Base-by-base conservation (phyloP, 2,329 filamentous ascomycete species). In the Colletotrichum graminicola region DNA sequence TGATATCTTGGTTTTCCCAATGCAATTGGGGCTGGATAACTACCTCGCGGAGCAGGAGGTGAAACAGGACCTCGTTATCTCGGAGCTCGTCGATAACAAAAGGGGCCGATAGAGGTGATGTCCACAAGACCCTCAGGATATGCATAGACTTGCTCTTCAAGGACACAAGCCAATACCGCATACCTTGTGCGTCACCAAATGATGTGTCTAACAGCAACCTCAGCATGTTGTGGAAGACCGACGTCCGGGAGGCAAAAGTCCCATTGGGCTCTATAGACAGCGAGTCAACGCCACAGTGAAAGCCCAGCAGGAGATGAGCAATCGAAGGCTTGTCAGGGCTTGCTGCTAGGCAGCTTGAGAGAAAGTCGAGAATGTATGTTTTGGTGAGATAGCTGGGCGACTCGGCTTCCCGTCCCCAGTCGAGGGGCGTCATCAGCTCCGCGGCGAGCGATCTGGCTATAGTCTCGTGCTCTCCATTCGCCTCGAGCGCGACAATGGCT, bases 291-390 rank as follows among this genome's bases (percentile, higher is more conserved):
- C 90, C 89, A 76, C 94, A 97, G 67, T 88, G 88, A 79, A 99
- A 98, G 0, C 96, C 96, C 6, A 99, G 89, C 2, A 99, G 85
- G 56, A 97, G 86, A 80, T 99, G 97, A 0, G 95, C 96, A 75
- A 99, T 91, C 2, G 92, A 97, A 5, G 96, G 95, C 75, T 91
- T 89, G 75, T 92, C 89, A 1, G 93, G 91, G 34, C 91, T 92
- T 43, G 92, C 90, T 65, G 89, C 87, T 3, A 99, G 86, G 78
- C 94, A 97, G 66, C 91, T 89, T 75, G 93, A 92, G 47, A 99
- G 84, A 76, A 99, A 95, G 74, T 95, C 92, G 7, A 99, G 87
- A 29, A 98, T 91, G 71, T 92, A 92, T 64, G 93, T 85, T 80
- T 98, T 97, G 78, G 94, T 93, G 69, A 92, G 84, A 79, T 96